Conservation (phyloP, 495 filamentous ascomycete species). For the Xylaria venustula region DNA sequence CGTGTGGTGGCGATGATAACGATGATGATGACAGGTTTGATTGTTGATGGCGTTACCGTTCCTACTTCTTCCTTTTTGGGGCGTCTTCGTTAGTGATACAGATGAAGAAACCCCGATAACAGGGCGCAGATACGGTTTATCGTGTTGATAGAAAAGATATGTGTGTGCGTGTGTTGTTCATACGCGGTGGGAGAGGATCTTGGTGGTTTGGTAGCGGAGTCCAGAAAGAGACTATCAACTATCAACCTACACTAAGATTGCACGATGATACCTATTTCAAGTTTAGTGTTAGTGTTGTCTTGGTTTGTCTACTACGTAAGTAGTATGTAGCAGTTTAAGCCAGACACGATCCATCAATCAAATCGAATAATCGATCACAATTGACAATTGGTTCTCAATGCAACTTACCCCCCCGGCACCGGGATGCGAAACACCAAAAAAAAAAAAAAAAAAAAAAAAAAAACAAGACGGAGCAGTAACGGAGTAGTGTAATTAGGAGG, state of each 20-base stretch:
- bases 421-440: too few relatives aligned
- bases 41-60: too few relatives aligned
- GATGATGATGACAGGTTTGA: not conserved
- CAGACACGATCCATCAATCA: not conserved
- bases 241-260: not conserved
- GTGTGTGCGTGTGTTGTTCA: conserved; percentile 2
- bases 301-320: too few relatives aligned
- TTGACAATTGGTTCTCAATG: not conserved
- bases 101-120: too few relatives aligned
- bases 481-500: too few relatives aligned
- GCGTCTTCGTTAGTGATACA: too few relatives aligned
- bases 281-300: not conserved
- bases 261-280: not conserved
- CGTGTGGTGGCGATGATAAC: not conserved
- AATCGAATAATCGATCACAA: not conserved
- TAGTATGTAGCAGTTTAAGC: not conserved
- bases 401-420: conserved; percentile 1
- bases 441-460: too few relatives aligned
- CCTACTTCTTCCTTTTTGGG: too few relatives aligned
- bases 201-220: not conserved
- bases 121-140: too few relatives aligned
- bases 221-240: not conserved
- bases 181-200: too few relatives aligned
- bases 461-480: conserved; percentile 5
- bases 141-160: not conserved